These are phyloP conservation scores for Syzygium aromaticum DNA, from an alignment of 345 rosid species.

Conservation along the genomic window DNA sequence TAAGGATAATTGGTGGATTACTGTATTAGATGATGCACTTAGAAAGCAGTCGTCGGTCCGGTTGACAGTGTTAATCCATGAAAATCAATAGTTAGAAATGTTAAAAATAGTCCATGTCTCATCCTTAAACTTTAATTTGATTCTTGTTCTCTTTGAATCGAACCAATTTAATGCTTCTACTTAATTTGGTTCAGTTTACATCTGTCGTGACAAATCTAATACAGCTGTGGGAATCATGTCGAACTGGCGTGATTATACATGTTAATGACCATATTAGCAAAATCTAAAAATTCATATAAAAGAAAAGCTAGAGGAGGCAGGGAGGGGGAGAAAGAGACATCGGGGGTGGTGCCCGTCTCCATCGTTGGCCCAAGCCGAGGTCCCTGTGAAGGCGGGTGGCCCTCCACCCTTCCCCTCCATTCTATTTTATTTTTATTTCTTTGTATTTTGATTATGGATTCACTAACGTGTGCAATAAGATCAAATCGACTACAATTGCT, in stretches of 20 bases:
- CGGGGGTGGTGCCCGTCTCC: neutral
- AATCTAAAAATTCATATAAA: neutral
- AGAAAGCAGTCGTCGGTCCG: neutral
- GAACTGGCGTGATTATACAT: neutral
- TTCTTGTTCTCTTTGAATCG: neutral
- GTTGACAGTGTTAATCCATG: neutral
- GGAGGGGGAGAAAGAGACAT: neutral
- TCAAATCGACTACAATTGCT: neutral
- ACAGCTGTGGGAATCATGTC: neutral
- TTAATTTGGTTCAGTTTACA: neutral
- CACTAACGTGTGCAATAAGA: neutral
- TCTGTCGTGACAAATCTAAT: neutral
- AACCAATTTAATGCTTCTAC: neutral
- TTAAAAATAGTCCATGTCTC: neutral
- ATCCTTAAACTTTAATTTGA: neutral
- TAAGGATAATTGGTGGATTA: neutral
- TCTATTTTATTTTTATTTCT: neutral
- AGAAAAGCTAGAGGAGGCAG: neutral
- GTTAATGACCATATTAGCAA: neutral
- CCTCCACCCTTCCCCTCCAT: neutral
- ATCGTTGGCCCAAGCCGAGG: neutral
- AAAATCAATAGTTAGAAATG: neutral
- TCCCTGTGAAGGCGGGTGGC: accelerated
- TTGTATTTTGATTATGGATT: neutral
- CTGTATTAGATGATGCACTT: neutral